A percentile compares a stretch with the other conserved stretches of the same genome.
Evolutionary conservation across 1,284 basidiomycete genomes (phyloP).

Genomic region (Trametes sp.): DNA sequence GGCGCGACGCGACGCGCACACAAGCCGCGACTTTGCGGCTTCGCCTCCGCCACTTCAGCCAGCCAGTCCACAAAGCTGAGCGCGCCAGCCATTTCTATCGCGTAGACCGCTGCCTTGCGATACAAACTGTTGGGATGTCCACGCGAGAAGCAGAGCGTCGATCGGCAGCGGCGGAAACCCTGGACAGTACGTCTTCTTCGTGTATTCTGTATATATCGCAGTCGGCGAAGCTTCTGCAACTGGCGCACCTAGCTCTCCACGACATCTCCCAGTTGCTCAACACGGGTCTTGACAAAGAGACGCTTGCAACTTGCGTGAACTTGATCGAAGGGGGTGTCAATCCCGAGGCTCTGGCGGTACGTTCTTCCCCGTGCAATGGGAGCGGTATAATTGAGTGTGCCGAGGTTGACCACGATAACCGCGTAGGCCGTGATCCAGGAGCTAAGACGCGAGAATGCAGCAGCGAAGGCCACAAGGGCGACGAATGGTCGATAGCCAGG

Average conservation of each 20-base stretch:
- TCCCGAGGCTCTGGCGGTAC: slow-evolving; percentile 84
- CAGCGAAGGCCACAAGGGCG: slow-evolving; percentile 39
- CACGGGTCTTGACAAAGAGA: slow-evolving; percentile 83
- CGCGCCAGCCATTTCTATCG: neutral
- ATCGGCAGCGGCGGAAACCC: slow-evolving; percentile 78
- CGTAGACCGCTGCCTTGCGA: neutral
- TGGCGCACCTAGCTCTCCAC: slow-evolving; percentile 62
- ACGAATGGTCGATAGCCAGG: slow-evolving; percentile 27
- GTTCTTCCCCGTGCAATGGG: slow-evolving; percentile 38
- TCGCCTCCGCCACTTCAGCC: neutral
- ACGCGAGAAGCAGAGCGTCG: slow-evolving; percentile 66
- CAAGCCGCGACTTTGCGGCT: neutral
- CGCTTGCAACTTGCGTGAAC: slow-evolving; percentile 80
- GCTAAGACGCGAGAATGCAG: slow-evolving; percentile 67
- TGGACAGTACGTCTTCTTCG: slow-evolving; percentile 69
- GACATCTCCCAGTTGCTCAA: slow-evolving; percentile 87
- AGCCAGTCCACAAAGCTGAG: too few species aligned
- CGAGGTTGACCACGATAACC: neutral
- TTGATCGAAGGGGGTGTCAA: slow-evolving; percentile 89
- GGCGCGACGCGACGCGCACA: slow-evolving; percentile 1
- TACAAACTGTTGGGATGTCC: slow-evolving; percentile 31
- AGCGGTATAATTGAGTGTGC: neutral
- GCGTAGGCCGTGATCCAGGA: slow-evolving; percentile 77
- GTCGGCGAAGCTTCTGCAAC: too few species aligned
- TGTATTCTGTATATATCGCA: too few species aligned